A percentile compares a stretch with the other conserved stretches of the same genome.
phyloP scores from a whole-genome alignment of 352 stramenopile genomes.

The Globisporangium irregulare region DNA sequence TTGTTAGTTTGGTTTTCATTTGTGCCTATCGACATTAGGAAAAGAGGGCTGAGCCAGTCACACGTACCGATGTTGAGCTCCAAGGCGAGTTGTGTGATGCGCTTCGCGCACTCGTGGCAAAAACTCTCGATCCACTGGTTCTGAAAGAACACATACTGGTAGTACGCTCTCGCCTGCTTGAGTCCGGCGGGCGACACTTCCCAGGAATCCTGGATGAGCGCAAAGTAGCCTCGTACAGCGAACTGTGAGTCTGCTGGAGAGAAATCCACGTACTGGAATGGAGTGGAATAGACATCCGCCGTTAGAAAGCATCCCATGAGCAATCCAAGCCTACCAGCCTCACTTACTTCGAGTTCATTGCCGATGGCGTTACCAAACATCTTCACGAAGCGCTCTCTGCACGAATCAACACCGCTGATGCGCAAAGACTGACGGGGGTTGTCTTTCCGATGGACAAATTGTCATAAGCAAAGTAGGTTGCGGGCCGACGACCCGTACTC shows the following conservation, averaged over 20 bases:
- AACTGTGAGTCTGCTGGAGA: slow-evolving; percentile 21
- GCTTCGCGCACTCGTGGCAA: slow-evolving; percentile 41
- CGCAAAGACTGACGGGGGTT: slow-evolving; percentile 11
- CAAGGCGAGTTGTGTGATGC: slow-evolving; percentile 32
- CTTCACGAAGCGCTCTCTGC: slow-evolving; percentile 33
- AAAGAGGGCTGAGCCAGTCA: not conserved
- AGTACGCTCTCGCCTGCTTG: slow-evolving; percentile 64
- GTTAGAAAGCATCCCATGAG: not conserved
- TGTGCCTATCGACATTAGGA: not conserved
- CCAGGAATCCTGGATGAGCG: slow-evolving; percentile 37
- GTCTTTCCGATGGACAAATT: slow-evolving; percentile 2
- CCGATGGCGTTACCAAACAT: slow-evolving; percentile 45
- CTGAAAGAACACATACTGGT: slow-evolving; percentile 68
- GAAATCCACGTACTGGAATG: slow-evolving; percentile 36
- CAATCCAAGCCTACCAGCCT: not conserved
- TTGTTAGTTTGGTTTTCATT: not conserved
- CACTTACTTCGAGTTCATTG: slow-evolving; percentile 36
- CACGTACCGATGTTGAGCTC: slow-evolving; percentile 5
- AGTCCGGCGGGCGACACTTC: slow-evolving; percentile 33
- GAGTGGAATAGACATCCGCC: not conserved
- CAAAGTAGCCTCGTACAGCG: slow-evolving; percentile 51
- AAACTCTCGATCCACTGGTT: slow-evolving; percentile 64
- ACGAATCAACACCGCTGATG: slow-evolving; percentile 17
- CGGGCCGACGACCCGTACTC: not conserved
- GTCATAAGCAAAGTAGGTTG: not conserved